Conservation (phyloP, 1,139 yeast species). For the Yamadazyma dendronema region DNA sequence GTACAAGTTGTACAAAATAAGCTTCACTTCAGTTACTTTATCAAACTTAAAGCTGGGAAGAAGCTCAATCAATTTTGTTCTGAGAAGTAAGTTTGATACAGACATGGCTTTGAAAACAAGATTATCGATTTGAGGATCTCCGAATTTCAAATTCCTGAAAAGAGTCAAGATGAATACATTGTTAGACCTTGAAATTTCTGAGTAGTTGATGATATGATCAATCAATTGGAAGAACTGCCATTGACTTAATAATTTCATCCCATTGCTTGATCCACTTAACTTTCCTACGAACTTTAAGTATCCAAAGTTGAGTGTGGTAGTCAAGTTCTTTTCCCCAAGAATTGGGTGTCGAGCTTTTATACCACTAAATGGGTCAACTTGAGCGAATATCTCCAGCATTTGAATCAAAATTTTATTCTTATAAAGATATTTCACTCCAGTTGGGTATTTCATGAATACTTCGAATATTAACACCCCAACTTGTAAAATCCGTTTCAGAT, state of each 20-base stretch:
- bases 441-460: constrained; percentile 57
- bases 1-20: constrained; percentile 67
- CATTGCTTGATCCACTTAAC: constrained; percentile 56
- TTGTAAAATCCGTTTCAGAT: constrained; percentile 55
- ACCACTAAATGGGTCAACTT: constrained; percentile 79
- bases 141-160: constrained; percentile 61
- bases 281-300: constrained; percentile 78
- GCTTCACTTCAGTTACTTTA: constrained; percentile 39
- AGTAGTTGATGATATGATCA: constrained; percentile 64
- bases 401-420: constrained; percentile 82
- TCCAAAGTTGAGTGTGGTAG: constrained; percentile 68
- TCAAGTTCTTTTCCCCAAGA: constrained; percentile 59
- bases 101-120: constrained; percentile 65
- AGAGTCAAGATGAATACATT: constrained; percentile 60
- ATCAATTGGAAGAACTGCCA: constrained; percentile 85
- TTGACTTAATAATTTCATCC: constrained; percentile 66
- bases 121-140: constrained; percentile 43
- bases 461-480: constrained; percentile 75
- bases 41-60: constrained; percentile 26
- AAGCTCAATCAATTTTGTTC: constrained; percentile 8
- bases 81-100: constrained; percentile 49
- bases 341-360: constrained; percentile 72
- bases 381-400: constrained; percentile 83
- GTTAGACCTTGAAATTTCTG: constrained; percentile 24
- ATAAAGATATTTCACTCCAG: constrained; percentile 66